phyloP scores from a whole-genome alignment of 2,329 filamentous ascomycete genomes.

The Aspergillus oerlinghausenensis region DNA sequence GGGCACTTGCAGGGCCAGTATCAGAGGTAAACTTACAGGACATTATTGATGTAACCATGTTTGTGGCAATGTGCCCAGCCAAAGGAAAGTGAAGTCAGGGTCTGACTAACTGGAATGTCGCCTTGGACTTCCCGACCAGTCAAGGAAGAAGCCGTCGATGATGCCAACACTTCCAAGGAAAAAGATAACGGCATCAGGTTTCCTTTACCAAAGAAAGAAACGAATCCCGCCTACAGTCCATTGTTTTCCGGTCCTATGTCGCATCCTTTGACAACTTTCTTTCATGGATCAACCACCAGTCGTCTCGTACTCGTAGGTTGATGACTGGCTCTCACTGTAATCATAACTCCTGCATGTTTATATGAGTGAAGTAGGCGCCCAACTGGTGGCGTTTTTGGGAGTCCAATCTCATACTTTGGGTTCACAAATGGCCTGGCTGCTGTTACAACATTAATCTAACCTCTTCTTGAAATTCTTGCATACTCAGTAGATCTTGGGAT shows the following conservation, averaged over 20 bases:
- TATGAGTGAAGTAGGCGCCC: not conserved
- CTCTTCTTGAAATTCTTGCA: not conserved
- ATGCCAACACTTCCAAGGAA: slow-evolving; percentile 8
- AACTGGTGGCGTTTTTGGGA: not conserved
- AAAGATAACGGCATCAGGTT: not conserved
- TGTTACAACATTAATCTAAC: not conserved
- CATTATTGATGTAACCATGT: too few relatives aligned
- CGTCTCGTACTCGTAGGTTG: not conserved
- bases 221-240: not conserved
- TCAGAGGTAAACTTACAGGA: too few relatives aligned
- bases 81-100: not conserved
- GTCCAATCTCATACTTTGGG: not conserved
- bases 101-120: not conserved
- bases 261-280: not conserved
- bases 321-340: slow-evolving; percentile 2
- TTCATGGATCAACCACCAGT: not conserved
- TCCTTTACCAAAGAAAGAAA: not conserved
- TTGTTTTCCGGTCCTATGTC: not conserved
- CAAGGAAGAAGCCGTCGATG: slow-evolving; percentile 3
- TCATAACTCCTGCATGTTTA: not conserved
- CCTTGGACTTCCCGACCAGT: slow-evolving; percentile 5
- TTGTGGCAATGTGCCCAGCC: too few relatives aligned
- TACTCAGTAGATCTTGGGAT: not conserved
- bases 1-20: not conserved
- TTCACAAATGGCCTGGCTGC: not conserved